These are phyloP conservation scores for Globisporangium parvum DNA, from an alignment of 352 stramenopile species.

Conservation along the genomic window DNA sequence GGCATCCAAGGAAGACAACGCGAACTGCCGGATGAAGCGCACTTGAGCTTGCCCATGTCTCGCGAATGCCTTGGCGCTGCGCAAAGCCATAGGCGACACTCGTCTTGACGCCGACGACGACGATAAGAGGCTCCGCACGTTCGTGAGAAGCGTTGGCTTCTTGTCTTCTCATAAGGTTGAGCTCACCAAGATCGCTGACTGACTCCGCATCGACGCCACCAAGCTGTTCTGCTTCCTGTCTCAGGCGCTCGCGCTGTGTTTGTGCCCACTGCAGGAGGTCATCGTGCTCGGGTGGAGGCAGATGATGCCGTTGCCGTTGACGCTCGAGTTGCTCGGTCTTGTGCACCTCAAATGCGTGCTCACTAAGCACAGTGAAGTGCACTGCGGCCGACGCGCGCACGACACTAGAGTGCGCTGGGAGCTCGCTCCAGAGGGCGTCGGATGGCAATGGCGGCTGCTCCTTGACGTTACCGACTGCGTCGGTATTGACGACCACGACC, in stretches of 20 bases:
- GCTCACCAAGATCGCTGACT: not conserved
- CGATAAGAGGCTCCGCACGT: constrained; percentile 7
- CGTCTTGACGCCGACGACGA: constrained; percentile 41
- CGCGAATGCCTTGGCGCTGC: constrained; percentile 33
- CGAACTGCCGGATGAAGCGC: constrained; percentile 9
- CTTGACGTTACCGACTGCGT: not conserved
- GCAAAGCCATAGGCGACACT: constrained; percentile 25
- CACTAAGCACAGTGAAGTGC: not conserved
- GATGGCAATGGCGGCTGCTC: not conserved
- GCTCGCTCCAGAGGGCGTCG: not conserved
- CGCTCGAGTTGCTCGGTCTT: not conserved
- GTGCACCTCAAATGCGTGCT: constrained; percentile 1
- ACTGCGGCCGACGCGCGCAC: not conserved
- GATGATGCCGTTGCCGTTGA: not conserved
- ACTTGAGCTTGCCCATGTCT: constrained; percentile 26
- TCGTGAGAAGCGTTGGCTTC: too few species aligned
- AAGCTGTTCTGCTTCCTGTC: not conserved
- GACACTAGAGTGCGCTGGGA: not conserved
- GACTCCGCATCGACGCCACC: not conserved
- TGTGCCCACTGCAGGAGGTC: constrained; percentile 5
- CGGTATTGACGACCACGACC: constrained; percentile 1
- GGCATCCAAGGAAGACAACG: constrained; percentile 28
- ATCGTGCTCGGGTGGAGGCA: constrained; percentile 1
- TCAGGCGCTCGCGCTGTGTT: not conserved
- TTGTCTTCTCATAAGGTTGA: not conserved